Evolutionary conservation across 1,284 basidiomycete genomes (phyloP).

Genomic region (Inonotus hispidus): DNA sequence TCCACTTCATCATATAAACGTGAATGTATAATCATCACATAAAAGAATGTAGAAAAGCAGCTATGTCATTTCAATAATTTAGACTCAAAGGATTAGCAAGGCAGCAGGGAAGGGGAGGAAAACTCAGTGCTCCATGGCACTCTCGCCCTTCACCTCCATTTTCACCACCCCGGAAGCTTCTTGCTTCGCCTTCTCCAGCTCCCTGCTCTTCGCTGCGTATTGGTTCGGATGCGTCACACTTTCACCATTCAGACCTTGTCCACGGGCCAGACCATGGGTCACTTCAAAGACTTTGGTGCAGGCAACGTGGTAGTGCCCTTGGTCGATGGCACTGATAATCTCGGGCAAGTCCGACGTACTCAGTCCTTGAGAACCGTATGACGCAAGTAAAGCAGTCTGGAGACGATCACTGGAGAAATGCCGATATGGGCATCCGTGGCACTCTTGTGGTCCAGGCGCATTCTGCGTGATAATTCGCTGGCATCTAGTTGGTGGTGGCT

Average conservation of each 20-base stretch:
- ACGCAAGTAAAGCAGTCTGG: slow-evolving; percentile 66
- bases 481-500: slow-evolving; percentile 52
- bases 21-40: not conserved
- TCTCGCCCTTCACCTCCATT: slow-evolving; percentile 8
- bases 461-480: slow-evolving; percentile 83
- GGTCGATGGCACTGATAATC: slow-evolving; percentile 79
- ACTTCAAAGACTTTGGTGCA: slow-evolving; percentile 97
- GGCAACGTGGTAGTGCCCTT: slow-evolving; percentile 88
- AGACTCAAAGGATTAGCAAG: not conserved
- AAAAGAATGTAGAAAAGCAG: not conserved
- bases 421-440: slow-evolving; percentile 93
- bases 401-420: slow-evolving; percentile 88
- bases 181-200: slow-evolving; percentile 45
- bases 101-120: too few species aligned
- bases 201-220: slow-evolving; percentile 65
- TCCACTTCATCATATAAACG: not conserved
- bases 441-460: slow-evolving; percentile 68
- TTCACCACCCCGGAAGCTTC: slow-evolving; percentile 6
- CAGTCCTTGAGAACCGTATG: slow-evolving; percentile 67
- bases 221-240: slow-evolving; percentile 95
- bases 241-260: slow-evolving; percentile 73
- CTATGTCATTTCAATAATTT: not conserved
- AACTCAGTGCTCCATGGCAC: slow-evolving; percentile 12
- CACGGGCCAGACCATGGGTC: slow-evolving; percentile 56
- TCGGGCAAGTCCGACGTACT: slow-evolving; percentile 74